Conservation (phyloP, 345 rosid species). For the Populus pruinosa region DNA sequence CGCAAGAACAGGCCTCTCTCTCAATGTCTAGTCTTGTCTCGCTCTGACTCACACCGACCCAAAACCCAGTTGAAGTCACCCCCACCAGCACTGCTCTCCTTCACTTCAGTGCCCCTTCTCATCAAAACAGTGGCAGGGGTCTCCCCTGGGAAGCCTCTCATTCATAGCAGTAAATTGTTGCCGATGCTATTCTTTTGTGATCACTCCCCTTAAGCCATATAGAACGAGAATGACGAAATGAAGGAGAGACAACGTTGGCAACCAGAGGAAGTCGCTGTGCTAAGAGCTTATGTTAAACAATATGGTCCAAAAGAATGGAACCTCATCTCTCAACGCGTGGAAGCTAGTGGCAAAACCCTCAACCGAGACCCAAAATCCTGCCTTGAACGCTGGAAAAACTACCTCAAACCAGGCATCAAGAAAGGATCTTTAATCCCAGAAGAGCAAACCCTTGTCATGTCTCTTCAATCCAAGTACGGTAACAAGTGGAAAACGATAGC, state of each 20-base stretch:
- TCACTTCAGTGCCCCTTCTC: too few relatives aligned
- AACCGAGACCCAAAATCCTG: constrained; percentile 95
- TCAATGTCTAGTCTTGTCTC: background rate
- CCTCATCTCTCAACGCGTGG: constrained; percentile 91
- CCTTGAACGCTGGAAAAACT: constrained; percentile 94
- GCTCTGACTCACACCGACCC: background rate
- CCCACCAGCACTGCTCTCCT: background rate
- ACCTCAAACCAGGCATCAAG: constrained; percentile 97
- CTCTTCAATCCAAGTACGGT: constrained; percentile 90
- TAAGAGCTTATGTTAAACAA: constrained; percentile 85
- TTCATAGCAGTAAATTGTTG: too few relatives aligned
- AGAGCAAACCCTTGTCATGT: constrained; percentile 87
- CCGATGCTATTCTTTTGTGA: too few relatives aligned
- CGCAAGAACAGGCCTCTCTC: background rate
- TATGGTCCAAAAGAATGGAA: constrained; percentile 97
- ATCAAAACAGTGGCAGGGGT: too few relatives aligned
- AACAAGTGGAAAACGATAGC: constrained; percentile 99
- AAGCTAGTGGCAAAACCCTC: constrained; percentile 37
- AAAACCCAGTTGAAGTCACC: background rate
- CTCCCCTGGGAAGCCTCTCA: too few relatives aligned
- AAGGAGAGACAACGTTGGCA: constrained; percentile 99
- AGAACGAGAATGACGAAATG: constrained; percentile 45
- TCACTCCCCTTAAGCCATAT: too few relatives aligned
- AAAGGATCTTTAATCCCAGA: constrained; percentile 90
- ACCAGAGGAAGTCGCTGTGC: constrained; percentile 89